phyloP scores from a whole-genome alignment of 2,329 filamentous ascomycete species.

The Pseudogymnoascus sp. region DNA sequence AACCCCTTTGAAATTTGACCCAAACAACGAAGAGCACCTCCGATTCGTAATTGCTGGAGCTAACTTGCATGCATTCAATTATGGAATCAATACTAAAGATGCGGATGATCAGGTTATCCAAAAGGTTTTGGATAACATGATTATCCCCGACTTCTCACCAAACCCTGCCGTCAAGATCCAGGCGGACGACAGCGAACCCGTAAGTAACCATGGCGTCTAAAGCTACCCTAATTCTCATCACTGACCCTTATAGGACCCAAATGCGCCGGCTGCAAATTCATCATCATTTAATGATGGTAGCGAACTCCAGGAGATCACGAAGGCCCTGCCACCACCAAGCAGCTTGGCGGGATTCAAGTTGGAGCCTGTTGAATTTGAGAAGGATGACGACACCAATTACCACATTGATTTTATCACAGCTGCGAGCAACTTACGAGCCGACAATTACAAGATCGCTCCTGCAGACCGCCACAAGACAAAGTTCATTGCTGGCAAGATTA shows the following conservation, averaged over 20 bases:
- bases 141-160: constrained; percentile 89
- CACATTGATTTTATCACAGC: constrained; percentile 99
- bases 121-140: constrained; percentile 82
- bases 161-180: constrained; percentile 93
- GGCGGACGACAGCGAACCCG: constrained; percentile 85
- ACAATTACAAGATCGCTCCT: constrained; percentile 94
- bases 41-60: constrained; percentile 82
- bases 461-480: constrained; percentile 97
- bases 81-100: constrained; percentile 82
- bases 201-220: constrained; percentile 34
- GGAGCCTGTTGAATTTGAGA: constrained; percentile 91
- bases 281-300: constrained; percentile 60
- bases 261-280: constrained; percentile 48
- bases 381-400: constrained; percentile 95
- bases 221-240: background rate
- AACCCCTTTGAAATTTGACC: constrained; percentile 81
- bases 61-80: constrained; percentile 95
- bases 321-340: constrained; percentile 69
- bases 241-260: constrained; percentile 57
- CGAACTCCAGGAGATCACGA: constrained; percentile 67
- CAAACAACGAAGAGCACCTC: constrained; percentile 77
- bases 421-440: constrained; percentile 88
- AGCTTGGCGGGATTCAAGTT: constrained; percentile 82
- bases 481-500: constrained; percentile 99
- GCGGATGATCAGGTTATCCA: constrained; percentile 65